phyloP scores from a whole-genome alignment of 1,284 basidiomycete species.

The Leucoagaricus sp. region DNA sequence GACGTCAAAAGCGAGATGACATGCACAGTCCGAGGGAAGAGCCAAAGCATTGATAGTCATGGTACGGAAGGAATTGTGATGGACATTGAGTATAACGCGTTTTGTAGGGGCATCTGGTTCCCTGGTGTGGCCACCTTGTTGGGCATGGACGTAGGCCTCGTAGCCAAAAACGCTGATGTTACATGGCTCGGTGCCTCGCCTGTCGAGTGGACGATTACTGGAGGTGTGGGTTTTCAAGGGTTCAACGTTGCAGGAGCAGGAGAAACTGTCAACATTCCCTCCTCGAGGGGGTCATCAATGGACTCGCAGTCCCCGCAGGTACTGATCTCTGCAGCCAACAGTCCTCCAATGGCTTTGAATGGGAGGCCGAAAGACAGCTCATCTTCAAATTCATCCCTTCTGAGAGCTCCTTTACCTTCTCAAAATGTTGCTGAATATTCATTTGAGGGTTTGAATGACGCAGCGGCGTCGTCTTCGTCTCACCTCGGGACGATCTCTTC shows the following conservation, averaged over 20 bases:
- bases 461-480: conserved; percentile 38
- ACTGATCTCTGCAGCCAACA: conserved; percentile 20
- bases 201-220: conserved; percentile 59
- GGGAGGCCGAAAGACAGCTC: conserved; percentile 36
- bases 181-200: conserved; percentile 58
- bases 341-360: conserved; percentile 10
- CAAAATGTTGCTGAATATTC: conserved; percentile 68
- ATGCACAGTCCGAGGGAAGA: conserved; percentile 56
- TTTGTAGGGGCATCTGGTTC: conserved; percentile 75
- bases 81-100: conserved; percentile 68
- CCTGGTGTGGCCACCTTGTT: conserved; percentile 79
- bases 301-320: conserved; percentile 40
- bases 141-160: conserved; percentile 74
- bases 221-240: conserved; percentile 68
- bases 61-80: conserved; percentile 63
- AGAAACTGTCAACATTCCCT: conserved; percentile 11
- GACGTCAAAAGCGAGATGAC: conserved; percentile 66
- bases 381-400: conserved; percentile 55
- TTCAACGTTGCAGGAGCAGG: conserved; percentile 50
- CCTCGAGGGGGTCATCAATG: conserved; percentile 49
- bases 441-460: conserved; percentile 56
- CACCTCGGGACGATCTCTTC: conserved; percentile 56
- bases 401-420: conserved; percentile 69
- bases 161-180: conserved; percentile 66
- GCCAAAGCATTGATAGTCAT: conserved; percentile 34